Conservation (phyloP, 495 filamentous ascomycete genomes). For the Aspergillus baeticus region DNA sequence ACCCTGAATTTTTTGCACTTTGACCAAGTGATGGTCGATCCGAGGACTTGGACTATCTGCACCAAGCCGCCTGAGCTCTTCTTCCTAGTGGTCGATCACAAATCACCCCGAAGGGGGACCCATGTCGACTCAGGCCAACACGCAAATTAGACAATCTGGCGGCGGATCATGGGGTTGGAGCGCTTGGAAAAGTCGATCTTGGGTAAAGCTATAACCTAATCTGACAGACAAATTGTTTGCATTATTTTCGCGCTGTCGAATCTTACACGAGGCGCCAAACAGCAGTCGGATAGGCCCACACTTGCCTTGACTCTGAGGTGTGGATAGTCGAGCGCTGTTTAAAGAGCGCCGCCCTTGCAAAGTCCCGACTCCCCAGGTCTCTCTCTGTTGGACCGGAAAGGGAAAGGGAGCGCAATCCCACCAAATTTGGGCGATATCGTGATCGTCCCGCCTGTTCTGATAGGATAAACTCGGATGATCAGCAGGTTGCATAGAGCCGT, state of each 20-base stretch:
- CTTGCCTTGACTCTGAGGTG: too few relatives aligned
- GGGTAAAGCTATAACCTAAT: too few relatives aligned
- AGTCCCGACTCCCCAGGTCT: background rate
- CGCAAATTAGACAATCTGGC: background rate
- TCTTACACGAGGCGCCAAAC: too few relatives aligned
- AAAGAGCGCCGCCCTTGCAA: background rate
- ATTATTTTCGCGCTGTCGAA: background rate
- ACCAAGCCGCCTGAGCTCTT: constrained; percentile 20
- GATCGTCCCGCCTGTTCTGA: constrained; percentile 15
- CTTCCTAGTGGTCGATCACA: constrained; percentile 26
- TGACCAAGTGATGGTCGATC: constrained; percentile 3
- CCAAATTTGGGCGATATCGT: constrained; percentile 18
- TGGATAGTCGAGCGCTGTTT: too few relatives aligned
- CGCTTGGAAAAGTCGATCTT: too few relatives aligned
- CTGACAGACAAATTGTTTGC: background rate
- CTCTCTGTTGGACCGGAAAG: background rate
- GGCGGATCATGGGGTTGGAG: background rate
- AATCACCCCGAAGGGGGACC: constrained; percentile 10
- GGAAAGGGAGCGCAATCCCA: constrained; percentile 7
- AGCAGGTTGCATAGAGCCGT: constrained; percentile 13
- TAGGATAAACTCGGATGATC: constrained; percentile 26
- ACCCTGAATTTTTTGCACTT: background rate
- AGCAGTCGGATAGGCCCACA: too few relatives aligned
- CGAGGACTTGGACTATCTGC: constrained; percentile 21
- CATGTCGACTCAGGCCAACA: constrained; percentile 1